phyloP scores from a whole-genome alignment of 441 rosid species.

The Rhodomyrtus psidioides region DNA sequence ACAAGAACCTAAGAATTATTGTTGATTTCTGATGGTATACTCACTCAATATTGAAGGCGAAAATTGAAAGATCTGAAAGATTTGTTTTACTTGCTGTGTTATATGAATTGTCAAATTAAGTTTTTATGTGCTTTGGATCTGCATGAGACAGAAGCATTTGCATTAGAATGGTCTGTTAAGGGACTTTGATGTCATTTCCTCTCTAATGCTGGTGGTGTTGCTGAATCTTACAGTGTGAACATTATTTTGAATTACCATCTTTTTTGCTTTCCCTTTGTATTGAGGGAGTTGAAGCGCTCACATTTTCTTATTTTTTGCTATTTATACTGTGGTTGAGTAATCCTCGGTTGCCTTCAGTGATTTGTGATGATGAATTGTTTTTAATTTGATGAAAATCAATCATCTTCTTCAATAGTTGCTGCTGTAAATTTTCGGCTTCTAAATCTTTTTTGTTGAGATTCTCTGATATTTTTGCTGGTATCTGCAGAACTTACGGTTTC shows the following conservation, averaged over 20 bases:
- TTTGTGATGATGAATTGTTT: neutral
- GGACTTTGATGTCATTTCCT: neutral
- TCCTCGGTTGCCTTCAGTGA: neutral
- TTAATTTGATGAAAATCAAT: neutral
- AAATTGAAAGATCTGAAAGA: neutral
- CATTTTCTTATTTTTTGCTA: neutral
- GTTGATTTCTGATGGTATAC: neutral
- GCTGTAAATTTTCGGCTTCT: neutral
- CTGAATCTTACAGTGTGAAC: neutral
- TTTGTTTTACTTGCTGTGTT: neutral
- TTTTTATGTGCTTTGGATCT: neutral
- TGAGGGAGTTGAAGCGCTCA: neutral
- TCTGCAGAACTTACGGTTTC: constrained; percentile 87
- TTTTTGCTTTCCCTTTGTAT: neutral
- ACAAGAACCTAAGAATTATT: neutral
- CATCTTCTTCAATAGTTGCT: neutral
- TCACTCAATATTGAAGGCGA: neutral
- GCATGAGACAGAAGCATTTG: neutral
- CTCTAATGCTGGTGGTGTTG: neutral
- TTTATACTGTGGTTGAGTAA: neutral
- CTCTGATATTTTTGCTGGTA: neutral
- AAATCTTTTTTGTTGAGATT: constrained; percentile 1
- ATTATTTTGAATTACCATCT: neutral
- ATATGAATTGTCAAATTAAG: neutral
- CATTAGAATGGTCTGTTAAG: neutral